phyloP scores from a whole-genome alignment of 495 filamentous ascomycete species.

The Talaromyces proteolyticus region DNA sequence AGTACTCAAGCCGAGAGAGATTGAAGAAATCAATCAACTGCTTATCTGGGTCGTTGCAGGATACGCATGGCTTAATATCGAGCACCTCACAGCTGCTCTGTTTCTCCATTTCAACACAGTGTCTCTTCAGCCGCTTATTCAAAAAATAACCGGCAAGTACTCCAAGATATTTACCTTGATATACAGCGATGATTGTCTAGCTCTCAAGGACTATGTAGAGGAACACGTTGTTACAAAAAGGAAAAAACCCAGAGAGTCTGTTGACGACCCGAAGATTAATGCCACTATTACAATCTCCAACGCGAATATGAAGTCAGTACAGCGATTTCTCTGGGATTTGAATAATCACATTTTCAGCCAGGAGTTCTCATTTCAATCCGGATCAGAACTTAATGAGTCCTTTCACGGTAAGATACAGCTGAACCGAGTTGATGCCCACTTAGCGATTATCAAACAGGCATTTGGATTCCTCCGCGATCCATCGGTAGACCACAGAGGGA shows the following conservation, averaged over 20 bases:
- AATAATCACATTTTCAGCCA: constrained; percentile 10
- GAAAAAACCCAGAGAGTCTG: constrained; percentile 9
- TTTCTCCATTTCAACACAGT: constrained; percentile 13
- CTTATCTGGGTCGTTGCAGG: constrained; percentile 18
- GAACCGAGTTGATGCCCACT: constrained; percentile 12
- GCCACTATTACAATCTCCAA: constrained; percentile 19
- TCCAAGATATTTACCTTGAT: constrained; percentile 12
- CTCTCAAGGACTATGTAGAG: constrained; percentile 9
- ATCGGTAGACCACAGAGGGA: not conserved
- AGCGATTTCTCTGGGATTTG: constrained; percentile 16
- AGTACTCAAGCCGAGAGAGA: constrained; percentile 12
- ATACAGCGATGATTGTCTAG: not conserved
- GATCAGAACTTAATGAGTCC: no score
- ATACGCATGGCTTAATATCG: constrained; percentile 4
- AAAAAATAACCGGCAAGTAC: constrained; percentile 17
- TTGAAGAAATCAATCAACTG: constrained; percentile 21
- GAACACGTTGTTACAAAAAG: constrained; percentile 12
- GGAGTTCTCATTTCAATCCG: constrained; percentile 7
- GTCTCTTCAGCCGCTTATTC: constrained; percentile 11
- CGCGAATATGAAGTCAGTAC: constrained; percentile 13
- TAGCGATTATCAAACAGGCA: constrained; percentile 15
- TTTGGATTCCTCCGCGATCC: constrained; percentile 11
- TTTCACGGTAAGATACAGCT: constrained; percentile 16
- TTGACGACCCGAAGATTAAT: constrained; percentile 14
- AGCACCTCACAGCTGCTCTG: constrained; percentile 12